These are phyloP conservation scores for Chlamydomonas sp. DNA, from an alignment of 139 green algal species.

Conservation along the genomic window DNA sequence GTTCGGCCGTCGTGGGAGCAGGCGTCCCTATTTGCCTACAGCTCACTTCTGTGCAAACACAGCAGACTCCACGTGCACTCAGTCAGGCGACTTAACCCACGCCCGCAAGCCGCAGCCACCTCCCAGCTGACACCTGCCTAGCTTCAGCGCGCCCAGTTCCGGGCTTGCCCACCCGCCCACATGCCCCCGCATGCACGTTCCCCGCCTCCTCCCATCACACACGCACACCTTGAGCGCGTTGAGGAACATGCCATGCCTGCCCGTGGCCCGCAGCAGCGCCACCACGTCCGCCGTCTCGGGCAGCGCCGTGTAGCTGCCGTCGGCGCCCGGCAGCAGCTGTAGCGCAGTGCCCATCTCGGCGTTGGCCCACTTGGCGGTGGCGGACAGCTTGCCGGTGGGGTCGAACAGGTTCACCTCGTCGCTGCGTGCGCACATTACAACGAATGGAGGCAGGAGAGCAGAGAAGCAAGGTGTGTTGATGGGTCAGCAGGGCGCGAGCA, in stretches of 20 bases:
- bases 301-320: constrained; percentile 40
- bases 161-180: background rate
- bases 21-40: no score
- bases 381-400: constrained; percentile 15
- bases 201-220: background rate
- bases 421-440: constrained; percentile 8
- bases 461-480: background rate
- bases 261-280: constrained; percentile 52
- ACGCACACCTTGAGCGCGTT: constrained; percentile 57
- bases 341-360: constrained; percentile 19
- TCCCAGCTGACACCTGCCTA: no score
- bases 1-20: no score
- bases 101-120: no score
- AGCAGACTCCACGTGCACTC: no score
- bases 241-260: constrained; percentile 59
- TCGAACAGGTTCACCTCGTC: constrained; percentile 57
- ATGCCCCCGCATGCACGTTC: no score
- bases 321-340: constrained; percentile 17
- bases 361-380: constrained; percentile 46
- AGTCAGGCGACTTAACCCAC: no score
- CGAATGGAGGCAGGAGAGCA: background rate
- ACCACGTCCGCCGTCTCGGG: constrained; percentile 51
- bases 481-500: no score
- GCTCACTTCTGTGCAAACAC: no score
- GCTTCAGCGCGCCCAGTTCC: background rate